phyloP scores from a whole-genome alignment of 108 stramenopile genomes.

The Cyclotella kingstonii region DNA sequence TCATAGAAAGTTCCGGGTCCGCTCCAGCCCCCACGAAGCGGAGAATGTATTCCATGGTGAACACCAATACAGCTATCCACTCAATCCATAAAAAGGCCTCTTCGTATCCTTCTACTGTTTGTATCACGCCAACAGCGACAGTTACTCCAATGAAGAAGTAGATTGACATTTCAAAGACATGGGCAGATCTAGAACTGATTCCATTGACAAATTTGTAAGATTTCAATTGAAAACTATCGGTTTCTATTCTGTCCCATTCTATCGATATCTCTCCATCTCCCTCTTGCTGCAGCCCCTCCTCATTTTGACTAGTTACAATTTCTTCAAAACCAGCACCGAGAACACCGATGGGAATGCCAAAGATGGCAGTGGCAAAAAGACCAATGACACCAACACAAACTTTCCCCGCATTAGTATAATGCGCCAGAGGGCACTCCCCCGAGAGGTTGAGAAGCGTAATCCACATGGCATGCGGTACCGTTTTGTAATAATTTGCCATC shows the following conservation, averaged over 20 bases:
- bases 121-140: constrained; percentile 62
- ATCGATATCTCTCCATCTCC: constrained; percentile 1
- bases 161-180: constrained; percentile 60
- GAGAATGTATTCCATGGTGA: constrained; percentile 86
- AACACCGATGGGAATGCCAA: constrained; percentile 83
- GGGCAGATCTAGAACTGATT: constrained; percentile 48
- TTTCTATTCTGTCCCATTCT: constrained; percentile 4
- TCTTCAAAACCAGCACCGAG: constrained; percentile 90
- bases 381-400: constrained; percentile 77
- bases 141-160: constrained; percentile 66
- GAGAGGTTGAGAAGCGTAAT: constrained; percentile 86
- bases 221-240: constrained; percentile 6
- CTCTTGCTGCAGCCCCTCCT: constrained; percentile 64
- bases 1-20: constrained; percentile 61
- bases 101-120: constrained; percentile 72
- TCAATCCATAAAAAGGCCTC: constrained; percentile 61
- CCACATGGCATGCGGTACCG: constrained; percentile 92
- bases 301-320: constrained; percentile 63
- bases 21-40: constrained; percentile 74
- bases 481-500: constrained; percentile 48
- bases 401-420: constrained; percentile 77
- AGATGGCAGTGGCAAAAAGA: constrained; percentile 75
- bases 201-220: constrained; percentile 76
- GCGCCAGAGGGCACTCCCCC: constrained; percentile 83
- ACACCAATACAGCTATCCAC: constrained; percentile 73